Evolutionary conservation across 1,139 yeast species (phyloP), one percentile per base, ranked within the genome.

Genomic region (Geotrichum fermentans): DNA sequence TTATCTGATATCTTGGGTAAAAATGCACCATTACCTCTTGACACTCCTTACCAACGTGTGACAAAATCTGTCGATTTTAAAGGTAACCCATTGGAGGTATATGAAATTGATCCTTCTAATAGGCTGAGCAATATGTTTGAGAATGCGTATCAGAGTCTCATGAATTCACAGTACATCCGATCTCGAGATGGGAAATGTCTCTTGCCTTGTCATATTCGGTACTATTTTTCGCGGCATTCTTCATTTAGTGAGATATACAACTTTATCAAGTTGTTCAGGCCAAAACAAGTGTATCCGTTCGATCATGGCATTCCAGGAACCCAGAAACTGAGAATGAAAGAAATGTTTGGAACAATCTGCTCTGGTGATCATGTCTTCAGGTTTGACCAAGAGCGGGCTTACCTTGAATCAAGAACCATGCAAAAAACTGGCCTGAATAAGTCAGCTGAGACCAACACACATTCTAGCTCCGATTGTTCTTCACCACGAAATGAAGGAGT

Each of bases 191-290:
- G 37, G 3, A 16, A n/a, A 0, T 66, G 65, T 17, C 57, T 76
- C 4, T 64, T 78, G 6, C 78, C 79, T 0, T 65, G 62, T 8
- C 70, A 68, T 10, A 52, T 77, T 0, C 64, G 66, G 48, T 67
- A 74, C 34, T 62, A 73, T 24, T 79, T 74, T 58, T 77, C 83
- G 1, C 62, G 83, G 28, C 84, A 80, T 55, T 77, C 83, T 1
- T 77, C 82, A 0, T 75, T 68, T 52, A 54, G 68, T 2, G 84
- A 79, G 56, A 62, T 72, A 8, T 52, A 65, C n/a, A 55, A 67
- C 2, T 68, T 80, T 11, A 59, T 77, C 0, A 52, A 61, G 8
- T 35, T 66, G 30, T 73, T 79, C 53, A 55, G 57, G 1, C 79
- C 80, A 0, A 58, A 53, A 11, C 73, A 74, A 40, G 79, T 78